Evolutionary conservation across 805 yeast genomes (phyloP), one percentile per base, ranked within the genome.

Genomic region (Dipodascopsis uninucleata): DNA sequence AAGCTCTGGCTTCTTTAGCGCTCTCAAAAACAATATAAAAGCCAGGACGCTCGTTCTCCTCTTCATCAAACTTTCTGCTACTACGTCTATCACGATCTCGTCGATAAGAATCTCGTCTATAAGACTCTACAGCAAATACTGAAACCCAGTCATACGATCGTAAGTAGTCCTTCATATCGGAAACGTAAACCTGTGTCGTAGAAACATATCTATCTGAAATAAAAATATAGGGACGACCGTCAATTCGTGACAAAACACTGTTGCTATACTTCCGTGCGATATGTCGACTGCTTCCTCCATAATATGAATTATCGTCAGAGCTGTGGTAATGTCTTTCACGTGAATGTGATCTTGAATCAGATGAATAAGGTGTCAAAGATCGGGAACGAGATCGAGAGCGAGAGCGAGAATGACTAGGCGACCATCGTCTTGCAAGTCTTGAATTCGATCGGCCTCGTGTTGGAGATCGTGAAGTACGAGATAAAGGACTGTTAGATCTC

Each of bases 11-110:
- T 49, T 81, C 85, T 28, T 64, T 64, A 10, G 72, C 62, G 14
- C 74, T 70, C 55, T 79, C 78, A 63, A 87, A 87, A 1, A 85
- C 79, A 29, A 86, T 69, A 56, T 75, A 86, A 55, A 82, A 81
- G 0, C 96, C 96, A 1, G 72, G 63, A 0, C 56, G 53, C 52
- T 83, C 89, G 3, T 78, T 71, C 28, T 42, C 38, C 20, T 21
- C 24, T 2, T 46, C 47, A 33, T 44, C 44, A 16, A 29, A 24
- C 7, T 28, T 28, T 16, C 24, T 17, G 10, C 48, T 43, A 16
- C 28, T 28, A 9, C 33, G 31, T 5, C 33, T 28, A 16, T 23
- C 36, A 26, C n/a, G n/a, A 29, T 20, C 31, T 35, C 18, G 40
- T 29, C 10, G 28, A 26, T 20, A 17, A 22, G 12, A 38, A 33